Evolutionary conservation across 2,329 filamentous ascomycete species (phyloP).

Genomic region (Aureobasidium sp.): DNA sequence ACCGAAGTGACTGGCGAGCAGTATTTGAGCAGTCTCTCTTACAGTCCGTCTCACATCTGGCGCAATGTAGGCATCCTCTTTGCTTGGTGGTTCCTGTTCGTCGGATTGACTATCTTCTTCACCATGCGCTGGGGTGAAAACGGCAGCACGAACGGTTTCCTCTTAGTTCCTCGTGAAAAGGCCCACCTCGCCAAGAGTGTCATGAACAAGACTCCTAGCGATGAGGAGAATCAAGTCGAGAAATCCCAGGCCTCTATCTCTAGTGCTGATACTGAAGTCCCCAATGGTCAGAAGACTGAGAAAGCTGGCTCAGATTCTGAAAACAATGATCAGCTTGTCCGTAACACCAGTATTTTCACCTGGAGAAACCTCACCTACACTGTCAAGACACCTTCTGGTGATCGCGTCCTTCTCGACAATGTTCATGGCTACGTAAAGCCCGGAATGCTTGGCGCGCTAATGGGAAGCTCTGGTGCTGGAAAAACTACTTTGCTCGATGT

Average conservation of each 20-base stretch:
- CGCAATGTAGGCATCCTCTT: constrained; percentile 63
- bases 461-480: constrained; percentile 64
- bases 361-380: constrained; percentile 83
- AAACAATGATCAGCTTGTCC: constrained; percentile 18
- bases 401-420: constrained; percentile 48
- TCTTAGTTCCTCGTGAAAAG: constrained; percentile 58
- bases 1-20: constrained; percentile 53
- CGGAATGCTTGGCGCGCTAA: constrained; percentile 69
- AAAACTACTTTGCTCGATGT: constrained; percentile 36
- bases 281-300: background rate
- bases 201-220: constrained; percentile 45
- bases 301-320: constrained; percentile 6
- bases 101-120: constrained; percentile 50
- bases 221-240: constrained; percentile 24
- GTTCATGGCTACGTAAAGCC: constrained; percentile 69
- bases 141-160: constrained; percentile 46
- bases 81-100: constrained; percentile 57
- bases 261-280: constrained; percentile 9
- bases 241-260: constrained; percentile 19
- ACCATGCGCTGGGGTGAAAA: constrained; percentile 52
- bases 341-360: constrained; percentile 48
- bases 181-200: constrained; percentile 31
- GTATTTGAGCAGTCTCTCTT: constrained; percentile 51
- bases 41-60: constrained; percentile 36
- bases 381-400: constrained; percentile 45